These are phyloP conservation scores for Rhododendron vialii DNA, from an alignment of 148 eudicot species.

Conservation along the genomic window DNA sequence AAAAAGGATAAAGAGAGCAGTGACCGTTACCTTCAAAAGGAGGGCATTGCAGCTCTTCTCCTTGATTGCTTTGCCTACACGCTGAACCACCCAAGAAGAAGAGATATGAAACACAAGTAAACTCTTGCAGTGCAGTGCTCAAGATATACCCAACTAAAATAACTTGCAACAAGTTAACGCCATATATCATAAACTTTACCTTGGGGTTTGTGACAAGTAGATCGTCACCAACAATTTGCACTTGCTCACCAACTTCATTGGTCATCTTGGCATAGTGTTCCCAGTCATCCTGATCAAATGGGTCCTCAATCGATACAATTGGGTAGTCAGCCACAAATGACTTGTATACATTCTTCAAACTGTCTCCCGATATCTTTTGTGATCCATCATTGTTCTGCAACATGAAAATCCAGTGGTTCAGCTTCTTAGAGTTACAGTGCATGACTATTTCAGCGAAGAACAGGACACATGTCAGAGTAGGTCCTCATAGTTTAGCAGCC, in stretches of 20 bases:
- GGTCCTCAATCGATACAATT: slow-evolving; percentile 85
- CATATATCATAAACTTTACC: slow-evolving; percentile 21
- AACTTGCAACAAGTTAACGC: not conserved
- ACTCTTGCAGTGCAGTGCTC: not conserved
- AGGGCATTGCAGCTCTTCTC: slow-evolving; percentile 53
- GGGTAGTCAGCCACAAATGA: slow-evolving; percentile 66
- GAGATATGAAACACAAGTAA: not conserved
- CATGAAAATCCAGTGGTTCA: not conserved
- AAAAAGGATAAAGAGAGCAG: not conserved
- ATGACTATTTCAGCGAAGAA: not conserved
- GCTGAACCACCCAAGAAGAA: slow-evolving; percentile 13
- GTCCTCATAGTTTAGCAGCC: not conserved
- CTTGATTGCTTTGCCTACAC: slow-evolving; percentile 52
- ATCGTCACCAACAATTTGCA: slow-evolving; percentile 82
- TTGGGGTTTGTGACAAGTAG: slow-evolving; percentile 78
- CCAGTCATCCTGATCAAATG: slow-evolving; percentile 82
- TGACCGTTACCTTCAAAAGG: slow-evolving; percentile 43
- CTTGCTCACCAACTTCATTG: slow-evolving; percentile 51
- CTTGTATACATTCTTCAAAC: slow-evolving; percentile 60
- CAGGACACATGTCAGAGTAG: not conserved
- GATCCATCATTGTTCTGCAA: slow-evolving; percentile 86
- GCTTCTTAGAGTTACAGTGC: not conserved
- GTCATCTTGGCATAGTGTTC: slow-evolving; percentile 67
- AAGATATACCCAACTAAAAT: not conserved
- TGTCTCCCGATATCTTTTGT: slow-evolving; percentile 73